Evolutionary conservation across 352 stramenopile species (phyloP).

Genomic region (Globisporangium lucens): DNA sequence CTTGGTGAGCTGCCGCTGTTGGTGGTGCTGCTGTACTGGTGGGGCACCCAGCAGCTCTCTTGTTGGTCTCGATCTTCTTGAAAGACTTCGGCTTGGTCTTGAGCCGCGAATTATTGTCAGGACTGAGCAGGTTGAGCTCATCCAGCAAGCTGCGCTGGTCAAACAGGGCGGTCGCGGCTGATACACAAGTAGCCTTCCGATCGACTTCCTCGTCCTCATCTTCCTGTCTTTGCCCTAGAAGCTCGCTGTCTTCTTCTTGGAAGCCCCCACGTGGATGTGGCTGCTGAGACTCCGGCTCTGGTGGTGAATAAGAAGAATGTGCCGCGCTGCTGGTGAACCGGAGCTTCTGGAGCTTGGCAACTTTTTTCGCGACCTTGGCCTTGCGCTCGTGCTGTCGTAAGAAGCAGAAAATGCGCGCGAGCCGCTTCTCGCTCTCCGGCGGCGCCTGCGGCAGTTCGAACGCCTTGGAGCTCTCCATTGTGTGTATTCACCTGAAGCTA

Average conservation of each 20-base stretch:
- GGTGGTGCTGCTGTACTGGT: background rate
- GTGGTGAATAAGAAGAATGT: background rate
- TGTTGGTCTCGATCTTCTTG: constrained; percentile 13
- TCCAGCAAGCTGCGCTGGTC: constrained; percentile 22
- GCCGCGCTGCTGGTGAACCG: constrained; percentile 1
- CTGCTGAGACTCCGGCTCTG: background rate
- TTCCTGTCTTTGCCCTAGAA: background rate
- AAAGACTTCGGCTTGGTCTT: constrained; percentile 9
- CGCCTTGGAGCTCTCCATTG: constrained; percentile 21
- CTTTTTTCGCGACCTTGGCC: constrained; percentile 32
- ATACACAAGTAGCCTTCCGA: constrained; percentile 5
- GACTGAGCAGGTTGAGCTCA: constrained; percentile 34
- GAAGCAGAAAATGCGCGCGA: constrained; percentile 53
- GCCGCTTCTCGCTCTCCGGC: constrained; percentile 39
- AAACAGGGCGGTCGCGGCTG: constrained; percentile 1
- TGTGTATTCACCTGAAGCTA: background rate
- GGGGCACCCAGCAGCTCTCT: background rate
- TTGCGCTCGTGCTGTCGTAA: constrained; percentile 60
- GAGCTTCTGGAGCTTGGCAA: constrained; percentile 30
- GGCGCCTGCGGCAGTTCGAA: constrained; percentile 27
- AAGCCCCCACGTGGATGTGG: background rate
- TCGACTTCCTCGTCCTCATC: constrained; percentile 16
- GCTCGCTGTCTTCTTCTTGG: constrained; percentile 5
- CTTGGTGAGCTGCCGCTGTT: background rate
- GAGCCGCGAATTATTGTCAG: background rate